Base-by-base conservation (phyloP, 306 rosid genomes). In the Prinsepia uniflora region DNA sequence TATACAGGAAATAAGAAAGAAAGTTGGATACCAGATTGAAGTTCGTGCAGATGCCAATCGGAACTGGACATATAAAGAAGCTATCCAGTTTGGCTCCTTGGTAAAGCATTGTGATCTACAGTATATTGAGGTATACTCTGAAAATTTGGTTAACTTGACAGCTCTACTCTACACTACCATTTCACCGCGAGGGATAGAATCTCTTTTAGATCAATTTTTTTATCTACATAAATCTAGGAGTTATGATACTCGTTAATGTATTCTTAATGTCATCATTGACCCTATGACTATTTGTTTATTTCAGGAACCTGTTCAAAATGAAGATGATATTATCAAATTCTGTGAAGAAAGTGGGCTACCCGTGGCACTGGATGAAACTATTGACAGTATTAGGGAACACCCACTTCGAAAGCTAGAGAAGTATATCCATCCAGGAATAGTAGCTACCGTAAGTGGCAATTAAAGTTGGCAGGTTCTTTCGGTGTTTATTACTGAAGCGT, bases 31-130 rank as follows among this genome's bases (percentile, higher is more conserved):
- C 84, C 83, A 77, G 42, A 74, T 86, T 75, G 82, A 83, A 56
- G 81, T 94, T 76, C 96, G 98, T 6, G 98, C 77, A 36, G 98
- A 94, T 82, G 98, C 96, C 75, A 94, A 94, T 79, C 85, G 86
- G 67, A 85, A 74, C 52, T 94, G 98, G 98, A 90, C 90, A 62
- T 90, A 77, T 78, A 81, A 89, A 77, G 97, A 94, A 83, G 98
- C 97, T 71, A 82, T 90, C 53, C 79, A 81, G 72, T 94, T 94
- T 82, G 84, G 89, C 71, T 89, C 89, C 79, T 72, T 86, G 42
- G 88, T 87, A 75, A 83, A 86, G 87, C 95, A 87, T 74, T 90
- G 89, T 78, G 68, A 83, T 83, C 86, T 94, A 76, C 89, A 90
- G 79, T 94, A 86, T 80, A 86, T 94, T 49, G 98, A 94, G 96